Evolutionary conservation across 352 stramenopile genomes (phyloP).

Genomic region (Phytopythium kandeliae): DNA sequence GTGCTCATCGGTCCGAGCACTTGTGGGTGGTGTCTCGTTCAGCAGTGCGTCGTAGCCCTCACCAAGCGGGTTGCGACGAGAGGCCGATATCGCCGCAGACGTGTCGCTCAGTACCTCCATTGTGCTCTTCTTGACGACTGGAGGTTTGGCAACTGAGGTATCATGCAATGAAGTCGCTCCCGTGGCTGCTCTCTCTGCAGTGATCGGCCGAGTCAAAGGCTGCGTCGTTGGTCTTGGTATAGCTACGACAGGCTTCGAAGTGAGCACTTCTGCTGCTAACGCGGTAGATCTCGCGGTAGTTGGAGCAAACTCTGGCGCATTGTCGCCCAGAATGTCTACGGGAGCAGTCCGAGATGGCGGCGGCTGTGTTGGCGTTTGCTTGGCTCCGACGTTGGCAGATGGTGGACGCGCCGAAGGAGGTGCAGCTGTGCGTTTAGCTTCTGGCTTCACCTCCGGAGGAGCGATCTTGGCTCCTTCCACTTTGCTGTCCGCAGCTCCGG

Average conservation of each 20-base stretch:
- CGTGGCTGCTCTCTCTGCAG: background rate
- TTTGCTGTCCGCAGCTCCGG: constrained; percentile 11
- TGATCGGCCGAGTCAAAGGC: background rate
- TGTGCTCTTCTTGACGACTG: constrained; percentile 48
- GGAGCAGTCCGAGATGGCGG: constrained; percentile 10
- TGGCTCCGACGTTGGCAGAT: background rate
- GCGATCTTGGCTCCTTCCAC: constrained; percentile 10
- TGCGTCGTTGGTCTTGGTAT: constrained; percentile 9
- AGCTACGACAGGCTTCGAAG: background rate
- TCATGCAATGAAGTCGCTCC: background rate
- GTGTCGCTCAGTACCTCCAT: constrained; percentile 72
- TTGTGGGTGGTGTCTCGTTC: background rate
- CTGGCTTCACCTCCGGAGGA: constrained; percentile 13
- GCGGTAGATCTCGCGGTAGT: background rate
- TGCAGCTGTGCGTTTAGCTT: constrained; percentile 20
- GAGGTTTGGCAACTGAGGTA: constrained; percentile 14
- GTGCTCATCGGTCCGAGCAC: constrained; percentile 7
- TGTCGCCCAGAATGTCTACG: constrained; percentile 41
- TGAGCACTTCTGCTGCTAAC: background rate
- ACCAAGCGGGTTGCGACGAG: constrained; percentile 7
- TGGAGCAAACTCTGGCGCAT: constrained; percentile 9
- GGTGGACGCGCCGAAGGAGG: constrained; percentile 12
- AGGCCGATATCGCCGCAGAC: constrained; percentile 27
- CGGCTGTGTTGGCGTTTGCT: background rate
- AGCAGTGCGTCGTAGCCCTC: constrained; percentile 1